Conservation (phyloP, 164 flowering plant species). For the Berberis thunbergii region DNA sequence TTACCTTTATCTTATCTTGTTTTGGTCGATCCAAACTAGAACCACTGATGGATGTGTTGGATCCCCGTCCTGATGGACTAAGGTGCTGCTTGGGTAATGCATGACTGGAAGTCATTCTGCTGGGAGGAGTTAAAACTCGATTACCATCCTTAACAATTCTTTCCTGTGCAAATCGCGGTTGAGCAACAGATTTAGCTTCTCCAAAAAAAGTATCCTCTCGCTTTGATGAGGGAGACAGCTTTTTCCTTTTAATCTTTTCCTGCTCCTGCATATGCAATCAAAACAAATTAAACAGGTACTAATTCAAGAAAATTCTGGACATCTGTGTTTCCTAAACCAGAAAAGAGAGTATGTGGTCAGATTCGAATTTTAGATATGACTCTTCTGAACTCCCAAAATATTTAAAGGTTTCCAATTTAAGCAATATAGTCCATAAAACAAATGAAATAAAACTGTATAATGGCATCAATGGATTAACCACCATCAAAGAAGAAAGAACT, state of each 20-base stretch:
- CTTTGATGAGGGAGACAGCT: conserved; percentile 23
- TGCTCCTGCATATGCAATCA: conserved; percentile 25
- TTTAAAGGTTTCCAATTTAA: no score
- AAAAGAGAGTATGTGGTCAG: no score
- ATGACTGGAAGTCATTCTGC: conserved; percentile 16
- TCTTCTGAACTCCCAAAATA: no score
- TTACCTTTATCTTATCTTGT: conserved; percentile 37
- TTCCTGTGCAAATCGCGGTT: conserved; percentile 15
- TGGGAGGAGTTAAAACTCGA: conserved; percentile 17
- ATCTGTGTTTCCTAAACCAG: no score
- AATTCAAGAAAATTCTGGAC: no score
- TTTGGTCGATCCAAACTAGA: conserved; percentile 28
- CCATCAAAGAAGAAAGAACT: no score
- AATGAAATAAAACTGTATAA: no score
- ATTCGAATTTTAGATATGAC: no score
- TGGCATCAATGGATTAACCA: no score
- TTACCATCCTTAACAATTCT: conserved; percentile 13
- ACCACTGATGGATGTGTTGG: conserved; percentile 19
- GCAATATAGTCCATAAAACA: no score
- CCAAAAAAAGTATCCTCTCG: conserved; percentile 23
- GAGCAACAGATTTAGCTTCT: conserved; percentile 26
- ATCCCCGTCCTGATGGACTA: conserved; percentile 9
- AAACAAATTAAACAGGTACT: not conserved
- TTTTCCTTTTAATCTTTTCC: conserved; percentile 42
- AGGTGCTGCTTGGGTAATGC: conserved; percentile 5